Conservation (phyloP, 192 early-diverging fungal genomes). For the Coemansia reversa region DNA sequence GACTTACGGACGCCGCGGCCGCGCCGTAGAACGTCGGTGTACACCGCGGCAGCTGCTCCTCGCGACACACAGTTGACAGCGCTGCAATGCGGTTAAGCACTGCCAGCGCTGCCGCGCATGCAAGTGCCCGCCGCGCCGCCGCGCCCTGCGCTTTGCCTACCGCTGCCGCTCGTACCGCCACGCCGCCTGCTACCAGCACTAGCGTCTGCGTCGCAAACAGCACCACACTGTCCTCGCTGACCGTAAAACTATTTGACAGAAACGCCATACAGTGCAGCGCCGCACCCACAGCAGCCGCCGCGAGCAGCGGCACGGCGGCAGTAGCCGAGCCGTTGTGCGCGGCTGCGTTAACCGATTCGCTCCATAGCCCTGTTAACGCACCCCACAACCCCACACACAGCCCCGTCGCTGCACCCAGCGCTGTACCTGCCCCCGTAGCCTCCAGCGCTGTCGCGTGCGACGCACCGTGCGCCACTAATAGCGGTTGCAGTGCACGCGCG, state of each 20-base stretch:
- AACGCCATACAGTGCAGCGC: slow-evolving; percentile 62
- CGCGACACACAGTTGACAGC: slow-evolving; percentile 78
- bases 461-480: background rate
- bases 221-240: slow-evolving; percentile 80
- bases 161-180: slow-evolving; percentile 3
- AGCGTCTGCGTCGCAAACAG: slow-evolving; percentile 69
- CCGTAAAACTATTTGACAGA: slow-evolving; percentile 87
- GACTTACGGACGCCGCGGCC: slow-evolving; percentile 37
- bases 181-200: slow-evolving; percentile 7
- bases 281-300: slow-evolving; percentile 39
- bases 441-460: slow-evolving; percentile 22
- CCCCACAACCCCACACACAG: too few species aligned
- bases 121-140: slow-evolving; percentile 40
- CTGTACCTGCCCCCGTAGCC: slow-evolving; percentile 21
- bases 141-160: slow-evolving; percentile 16
- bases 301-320: slow-evolving; percentile 13
- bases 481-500: slow-evolving; percentile 12
- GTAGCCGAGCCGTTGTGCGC: background rate
- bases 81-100: slow-evolving; percentile 58
- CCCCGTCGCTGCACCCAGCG: slow-evolving; percentile 17
- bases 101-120: slow-evolving; percentile 55
- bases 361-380: background rate
- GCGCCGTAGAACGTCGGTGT: slow-evolving; percentile 76
- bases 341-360: too few species aligned
- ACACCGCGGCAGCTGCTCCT: slow-evolving; percentile 83